Percentiles rank a stretch among this genome's conserved stretches.
Conservation (phyloP, 345 rosid genomes). For the Trapa bicornis region DNA sequence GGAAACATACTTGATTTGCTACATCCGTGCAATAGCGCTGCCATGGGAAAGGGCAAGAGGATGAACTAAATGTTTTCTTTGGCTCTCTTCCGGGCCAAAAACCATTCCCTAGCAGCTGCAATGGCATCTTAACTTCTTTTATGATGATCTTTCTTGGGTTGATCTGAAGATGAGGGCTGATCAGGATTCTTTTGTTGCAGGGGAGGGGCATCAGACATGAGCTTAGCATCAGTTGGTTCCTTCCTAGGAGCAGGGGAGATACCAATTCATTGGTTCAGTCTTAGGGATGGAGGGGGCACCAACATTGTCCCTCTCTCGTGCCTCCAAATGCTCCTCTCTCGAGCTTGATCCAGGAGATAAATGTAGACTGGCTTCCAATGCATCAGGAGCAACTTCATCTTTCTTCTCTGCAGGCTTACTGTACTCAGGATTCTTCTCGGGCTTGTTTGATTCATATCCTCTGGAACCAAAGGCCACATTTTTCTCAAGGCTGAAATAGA, state of each 20-base stretch:
- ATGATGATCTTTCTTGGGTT: constrained; percentile 36
- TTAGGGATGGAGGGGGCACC: constrained; percentile 17
- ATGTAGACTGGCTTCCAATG: constrained; percentile 10
- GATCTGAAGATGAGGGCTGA: constrained; percentile 23
- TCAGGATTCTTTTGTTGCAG: constrained; percentile 16
- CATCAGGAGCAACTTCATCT: constrained; percentile 13
- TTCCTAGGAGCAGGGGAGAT: constrained; percentile 10
- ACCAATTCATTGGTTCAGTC: not conserved
- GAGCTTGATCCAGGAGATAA: constrained; percentile 13
- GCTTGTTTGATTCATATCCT: constrained; percentile 23
- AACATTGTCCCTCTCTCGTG: constrained; percentile 14
- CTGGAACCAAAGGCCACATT: constrained; percentile 74
- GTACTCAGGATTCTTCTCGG: constrained; percentile 26
- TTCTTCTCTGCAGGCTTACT: constrained; percentile 27
- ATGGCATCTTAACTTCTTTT: constrained; percentile 53
- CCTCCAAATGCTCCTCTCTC: constrained; percentile 12
- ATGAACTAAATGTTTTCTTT: constrained; percentile 15
- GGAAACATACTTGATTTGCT: not conserved
- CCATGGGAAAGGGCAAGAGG: no score
- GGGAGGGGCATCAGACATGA: constrained; percentile 11
- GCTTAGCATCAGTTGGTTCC: constrained; percentile 23
- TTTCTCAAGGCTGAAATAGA: constrained; percentile 69
- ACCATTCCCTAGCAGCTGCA: constrained; percentile 70
- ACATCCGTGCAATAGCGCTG: not conserved
- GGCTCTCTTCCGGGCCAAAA: constrained; percentile 60